Conservation (phyloP, 2,329 filamentous ascomycete genomes). For the Fusarium sublunatum region DNA sequence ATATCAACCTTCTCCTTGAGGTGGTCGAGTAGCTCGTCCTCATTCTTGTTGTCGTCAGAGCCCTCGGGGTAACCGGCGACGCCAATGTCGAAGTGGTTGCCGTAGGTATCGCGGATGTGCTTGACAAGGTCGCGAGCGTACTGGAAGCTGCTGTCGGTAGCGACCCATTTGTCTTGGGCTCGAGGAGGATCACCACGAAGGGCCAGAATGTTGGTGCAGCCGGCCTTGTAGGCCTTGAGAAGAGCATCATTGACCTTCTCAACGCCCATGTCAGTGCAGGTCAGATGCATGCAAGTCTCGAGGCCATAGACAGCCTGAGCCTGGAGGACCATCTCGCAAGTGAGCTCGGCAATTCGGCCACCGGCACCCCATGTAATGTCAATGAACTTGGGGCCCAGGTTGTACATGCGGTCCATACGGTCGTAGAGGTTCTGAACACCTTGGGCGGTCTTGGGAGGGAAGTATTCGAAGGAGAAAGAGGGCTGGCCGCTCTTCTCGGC, state of each 20-base stretch:
- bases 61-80: constrained; percentile 97
- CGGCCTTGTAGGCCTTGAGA: constrained; percentile 88
- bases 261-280: constrained; percentile 96
- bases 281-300: constrained; percentile 99
- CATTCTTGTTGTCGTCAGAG: constrained; percentile 90
- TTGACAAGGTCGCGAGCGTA: constrained; percentile 93
- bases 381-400: constrained; percentile 92
- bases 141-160: constrained; percentile 84
- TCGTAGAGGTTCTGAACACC: constrained; percentile 99
- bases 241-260: constrained; percentile 92
- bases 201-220: constrained; percentile 97
- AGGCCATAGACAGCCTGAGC: constrained; percentile 95
- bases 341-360: constrained; percentile 88
- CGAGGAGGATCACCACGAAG: constrained; percentile 92
- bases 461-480: constrained; percentile 99
- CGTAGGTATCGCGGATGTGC: constrained; percentile 81
- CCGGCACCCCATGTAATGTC: constrained; percentile 99
- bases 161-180: constrained; percentile 94
- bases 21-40: constrained; percentile 86
- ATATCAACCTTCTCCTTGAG: constrained; percentile 97
- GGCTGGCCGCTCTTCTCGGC: constrained; percentile 82
- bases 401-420: constrained; percentile 99
- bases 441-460: constrained; percentile 96
- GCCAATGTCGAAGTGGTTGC: constrained; percentile 88
- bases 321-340: constrained; percentile 96